Evolutionary conservation across 1,139 yeast species (phyloP), one percentile per base, ranked within the genome.

Genomic region (Suhomyces chickasaworum): DNA sequence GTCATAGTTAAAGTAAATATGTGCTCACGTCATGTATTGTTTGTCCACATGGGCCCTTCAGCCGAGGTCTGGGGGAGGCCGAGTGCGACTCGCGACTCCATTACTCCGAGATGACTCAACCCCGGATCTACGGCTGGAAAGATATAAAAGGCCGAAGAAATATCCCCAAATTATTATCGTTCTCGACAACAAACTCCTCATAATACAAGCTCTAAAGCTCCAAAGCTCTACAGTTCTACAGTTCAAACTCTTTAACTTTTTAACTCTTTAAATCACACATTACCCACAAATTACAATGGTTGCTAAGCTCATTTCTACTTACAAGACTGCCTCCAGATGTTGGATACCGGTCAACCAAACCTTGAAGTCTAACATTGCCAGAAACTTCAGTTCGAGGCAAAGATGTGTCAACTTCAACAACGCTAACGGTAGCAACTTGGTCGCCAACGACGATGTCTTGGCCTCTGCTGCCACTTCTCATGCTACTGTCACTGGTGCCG

Each of bases 281-380:
- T 25, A 25, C 29, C 5, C n/a, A 25, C n/a, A 10, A 25, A n/a
- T 3, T 3, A 42, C 45, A 31, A 71, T 70, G 75, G 61, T 45
- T 37, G 46, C 46, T 31, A 71, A 69, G 57, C 65, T 72, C 36
- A 63, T 73, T 37, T 59, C 75, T 37, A 57, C 71, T 29, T 69
- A 65, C 60, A 71, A 68, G 57, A 72, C 78, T 44, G 77, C 78
- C 49, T 61, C 77, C 44, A 70, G 77, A 56, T 73, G 77, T 54
- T 74, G 78, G 77, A 57, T 74, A 22, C 78, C 78, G 45, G 46
- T 51, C 38, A 50, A 52, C 49, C 57, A 53, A 41, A 31, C 47
- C 34, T 39, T 50, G 37, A 46, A 46, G 39, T 23, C 44, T 20
- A 48, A 40, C 49, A 43, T 51, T 30, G 46, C 51, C 34, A 57